Base-by-base conservation (phyloP, 768 basidiomycete species). In the Termitomyces sp. region DNA sequence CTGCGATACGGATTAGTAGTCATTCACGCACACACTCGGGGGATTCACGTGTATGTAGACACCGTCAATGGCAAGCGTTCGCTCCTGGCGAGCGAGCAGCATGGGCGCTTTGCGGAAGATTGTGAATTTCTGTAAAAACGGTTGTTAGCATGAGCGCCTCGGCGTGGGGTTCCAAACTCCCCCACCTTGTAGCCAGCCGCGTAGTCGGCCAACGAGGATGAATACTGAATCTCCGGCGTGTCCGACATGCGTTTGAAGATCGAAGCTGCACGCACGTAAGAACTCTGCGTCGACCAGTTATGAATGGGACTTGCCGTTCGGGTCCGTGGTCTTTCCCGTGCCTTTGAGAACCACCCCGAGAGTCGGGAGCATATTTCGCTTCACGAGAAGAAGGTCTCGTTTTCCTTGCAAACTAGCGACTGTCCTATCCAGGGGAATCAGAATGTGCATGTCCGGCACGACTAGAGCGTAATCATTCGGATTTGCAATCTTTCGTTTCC, bases 51-150 rank as follows among this genome's bases (percentile, higher is more conserved):
- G n/a, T n/a, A 97, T 85, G 65, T 98, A 98, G 62, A 87, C 91
- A 4, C 94, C 94, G 70, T 99, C 97, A 60, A 98, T 92, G 14
- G 96, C 95, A 2, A 99, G 80, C 2, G 86, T 85, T 6, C 95
- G 85, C 68, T 96, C 93, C 64, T 94, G 94, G 22, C 93, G 83
- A 4, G 91, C 86, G 48, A 98, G 86, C 26, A 93, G 76, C 89
- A 95, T 96, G 2, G 95, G 94, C 71, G 96, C 84, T 73, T 96
- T 98, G 49, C 96, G 88, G 68, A 90, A 92, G 18, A 99, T 90
- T 0, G 85, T 89, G 65, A 87, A 99, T 81, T 91, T 90, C 92
- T 94, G 70, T 14, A 38, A 49, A 38, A 49, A 44, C 20, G 16
- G 30, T 16, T 10, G 9, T n/a, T 16, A 52, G 0, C 33, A 26